These are phyloP conservation scores for Thymus mandschuricus DNA, from an alignment of 257 asterid genomes.

Conservation along the genomic window DNA sequence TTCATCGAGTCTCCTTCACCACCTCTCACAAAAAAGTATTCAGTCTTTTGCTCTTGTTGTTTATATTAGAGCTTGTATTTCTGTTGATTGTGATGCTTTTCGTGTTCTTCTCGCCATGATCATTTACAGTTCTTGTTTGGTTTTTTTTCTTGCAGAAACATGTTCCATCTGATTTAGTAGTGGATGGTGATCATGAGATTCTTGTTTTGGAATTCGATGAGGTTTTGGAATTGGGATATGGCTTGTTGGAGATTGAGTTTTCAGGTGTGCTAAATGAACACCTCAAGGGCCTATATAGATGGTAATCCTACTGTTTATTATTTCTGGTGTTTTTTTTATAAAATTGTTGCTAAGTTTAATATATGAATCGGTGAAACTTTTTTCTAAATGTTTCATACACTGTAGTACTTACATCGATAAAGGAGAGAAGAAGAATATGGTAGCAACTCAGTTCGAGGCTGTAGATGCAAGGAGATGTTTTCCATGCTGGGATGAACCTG, in stretches of 20 bases:
- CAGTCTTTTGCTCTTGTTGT: neutral
- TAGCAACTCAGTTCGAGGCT: constrained; percentile 48
- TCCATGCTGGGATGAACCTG: constrained; percentile 60
- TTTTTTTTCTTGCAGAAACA: constrained; percentile 35
- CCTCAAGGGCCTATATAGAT: constrained; percentile 43
- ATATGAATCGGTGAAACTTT: neutral
- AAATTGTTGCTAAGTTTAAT: too few species aligned
- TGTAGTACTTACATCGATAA: constrained; percentile 43
- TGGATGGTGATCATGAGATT: constrained; percentile 42
- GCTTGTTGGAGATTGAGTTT: constrained; percentile 38
- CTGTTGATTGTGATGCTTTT: neutral
- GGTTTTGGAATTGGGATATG: constrained; percentile 34
- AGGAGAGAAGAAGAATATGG: constrained; percentile 48
- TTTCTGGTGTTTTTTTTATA: neutral
- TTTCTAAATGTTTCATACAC: neutral
- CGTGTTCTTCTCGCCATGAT: neutral
- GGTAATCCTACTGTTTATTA: constrained; percentile 29
- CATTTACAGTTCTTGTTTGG: constrained; percentile 5
- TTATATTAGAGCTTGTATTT: neutral
- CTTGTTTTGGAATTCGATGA: constrained; percentile 42
- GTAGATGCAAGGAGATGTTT: constrained; percentile 50
- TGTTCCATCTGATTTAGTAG: constrained; percentile 37
- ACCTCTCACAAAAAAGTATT: constrained; percentile 23
- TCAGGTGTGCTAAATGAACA: constrained; percentile 47
- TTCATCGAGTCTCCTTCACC: constrained; percentile 37